Base-by-base conservation (phyloP, 768 basidiomycete species). In the Cyclocybe aegerita region DNA sequence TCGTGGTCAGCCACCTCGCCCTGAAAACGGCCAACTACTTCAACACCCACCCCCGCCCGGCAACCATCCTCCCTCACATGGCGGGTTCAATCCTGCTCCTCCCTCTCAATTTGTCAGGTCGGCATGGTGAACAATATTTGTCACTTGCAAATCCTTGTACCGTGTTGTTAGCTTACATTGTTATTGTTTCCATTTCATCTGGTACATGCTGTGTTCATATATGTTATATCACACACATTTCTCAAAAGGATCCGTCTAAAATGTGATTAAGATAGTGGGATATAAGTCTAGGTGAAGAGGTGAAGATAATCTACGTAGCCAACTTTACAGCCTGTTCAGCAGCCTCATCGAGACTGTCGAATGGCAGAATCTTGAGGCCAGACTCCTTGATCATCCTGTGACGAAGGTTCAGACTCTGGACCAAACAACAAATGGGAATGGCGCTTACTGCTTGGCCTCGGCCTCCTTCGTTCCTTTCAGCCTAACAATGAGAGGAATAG, bases 401-500 rank as follows among this genome's bases (percentile, higher is more conserved):
- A 34, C 54, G n/a, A 56, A 60, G 49, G 42, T 46, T 15, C 29
- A 47, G 46, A 42, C 52, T 56, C n/a, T 39, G 40, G 14, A 30
- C 9, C 12, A 7, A 6, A n/a, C 12, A 40, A 36, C 5, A 33
- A 32, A 39, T 29, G 29, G 35, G 30, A 39, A 30, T 30, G 40
- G 45, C 8, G 78, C 90, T 58, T 70, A 97, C 94, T 86, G 75
- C 74, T 98, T 98, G 3, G 97, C 96, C 70, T 98, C 96, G 33
- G 73, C 74, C 69, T 98, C 96, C 72, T 94, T 99, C 14, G 95
- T 99, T 44, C 97, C 97, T 72, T 99, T 97, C 56, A 99, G 76
- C 56, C 97, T 81, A 36, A 99, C 97, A 54, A 99, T 82, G 42
- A 99, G 69, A 41, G 97, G 97, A 52, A 98, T 87, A 7, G 69